These are phyloP conservation scores for Aegilops tauschii DNA, from an alignment of 176 grass and related monocot species.

Conservation along the genomic window DNA sequence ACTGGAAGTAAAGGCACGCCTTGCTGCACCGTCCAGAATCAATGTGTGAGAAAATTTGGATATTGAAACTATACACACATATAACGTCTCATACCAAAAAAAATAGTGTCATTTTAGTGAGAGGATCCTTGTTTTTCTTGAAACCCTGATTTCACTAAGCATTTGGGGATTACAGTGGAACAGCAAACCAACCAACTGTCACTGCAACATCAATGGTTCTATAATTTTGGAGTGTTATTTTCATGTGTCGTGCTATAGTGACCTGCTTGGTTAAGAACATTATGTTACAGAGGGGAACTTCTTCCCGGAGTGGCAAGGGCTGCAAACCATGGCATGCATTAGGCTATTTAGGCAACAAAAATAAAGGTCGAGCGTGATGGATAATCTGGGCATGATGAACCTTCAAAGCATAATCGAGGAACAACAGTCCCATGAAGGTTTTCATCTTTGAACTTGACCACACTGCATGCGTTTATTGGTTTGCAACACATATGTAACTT, in stretches of 20 bases:
- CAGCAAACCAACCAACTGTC: no score
- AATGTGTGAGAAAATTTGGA: no score
- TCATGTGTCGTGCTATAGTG: not conserved
- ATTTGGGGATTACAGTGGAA: not conserved
- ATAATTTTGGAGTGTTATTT: no score
- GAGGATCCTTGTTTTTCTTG: not conserved
- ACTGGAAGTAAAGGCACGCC: no score
- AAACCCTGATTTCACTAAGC: not conserved
- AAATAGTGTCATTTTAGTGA: not conserved
- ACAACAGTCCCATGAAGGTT: conserved; percentile 17
- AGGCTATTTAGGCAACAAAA: conserved; percentile 18
- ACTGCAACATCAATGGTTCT: no score
- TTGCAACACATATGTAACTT: conserved; percentile 36
- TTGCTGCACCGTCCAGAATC: no score
- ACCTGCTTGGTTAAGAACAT: conserved; percentile 10
- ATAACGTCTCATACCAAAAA: not conserved
- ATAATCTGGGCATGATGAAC: conserved; percentile 15
- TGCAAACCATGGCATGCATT: conserved; percentile 15
- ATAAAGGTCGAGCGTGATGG: conserved; percentile 11
- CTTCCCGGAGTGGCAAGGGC: not conserved
- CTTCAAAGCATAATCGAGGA: conserved; percentile 25
- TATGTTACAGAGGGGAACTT: not conserved
- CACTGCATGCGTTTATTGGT: conserved; percentile 15
- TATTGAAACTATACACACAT: no score
- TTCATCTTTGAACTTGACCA: conserved; percentile 32